Percentiles rank a stretch among this genome's conserved stretches.
Evolutionary conservation across 169 alveolate genomes (phyloP).

Genomic region (Plasmodium knowlesi): DNA sequence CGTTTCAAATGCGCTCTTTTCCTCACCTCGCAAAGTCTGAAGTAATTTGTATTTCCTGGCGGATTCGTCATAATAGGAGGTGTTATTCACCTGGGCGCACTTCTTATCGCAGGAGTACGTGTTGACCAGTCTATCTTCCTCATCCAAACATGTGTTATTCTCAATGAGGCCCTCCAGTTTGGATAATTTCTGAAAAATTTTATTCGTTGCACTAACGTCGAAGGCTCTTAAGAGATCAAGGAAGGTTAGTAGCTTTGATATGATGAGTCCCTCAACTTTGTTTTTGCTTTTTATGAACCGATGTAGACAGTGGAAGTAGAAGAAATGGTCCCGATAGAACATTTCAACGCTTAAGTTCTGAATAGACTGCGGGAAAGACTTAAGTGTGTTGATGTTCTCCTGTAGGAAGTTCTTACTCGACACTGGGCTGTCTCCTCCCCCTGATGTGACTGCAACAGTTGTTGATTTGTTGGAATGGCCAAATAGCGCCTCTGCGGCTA

Average conservation of each 20-base stretch:
- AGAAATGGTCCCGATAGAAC: slow-evolving; percentile 58
- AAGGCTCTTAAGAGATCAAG: slow-evolving; percentile 42
- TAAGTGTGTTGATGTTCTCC: slow-evolving; percentile 42
- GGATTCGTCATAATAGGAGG: slow-evolving; percentile 24
- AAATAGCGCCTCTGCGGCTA: background rate
- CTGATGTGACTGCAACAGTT: background rate
- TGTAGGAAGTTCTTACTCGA: slow-evolving; percentile 22
- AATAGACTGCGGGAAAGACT: slow-evolving; percentile 52
- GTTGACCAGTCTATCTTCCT: background rate
- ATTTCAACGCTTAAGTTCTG: slow-evolving; percentile 51
- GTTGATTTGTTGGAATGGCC: background rate
- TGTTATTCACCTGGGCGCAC: slow-evolving; percentile 21
- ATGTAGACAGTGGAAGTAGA: slow-evolving; percentile 53
- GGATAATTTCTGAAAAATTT: slow-evolving; percentile 19
- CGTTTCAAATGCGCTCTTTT: too few species aligned
- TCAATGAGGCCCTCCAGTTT: slow-evolving; percentile 11
- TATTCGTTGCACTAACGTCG: slow-evolving; percentile 1
- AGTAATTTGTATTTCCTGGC: slow-evolving; percentile 25
- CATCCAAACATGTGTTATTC: slow-evolving; percentile 4
- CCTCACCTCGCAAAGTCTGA: slow-evolving; percentile 12
- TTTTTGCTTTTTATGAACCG: slow-evolving; percentile 58
- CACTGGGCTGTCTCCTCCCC: background rate
- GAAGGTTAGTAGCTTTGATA: slow-evolving; percentile 17
- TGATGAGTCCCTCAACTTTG: slow-evolving; percentile 48
- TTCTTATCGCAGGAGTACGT: slow-evolving; percentile 42